These are phyloP conservation scores for Plantago ovata DNA, from an alignment of 257 asterid genomes.

Conservation along the genomic window DNA sequence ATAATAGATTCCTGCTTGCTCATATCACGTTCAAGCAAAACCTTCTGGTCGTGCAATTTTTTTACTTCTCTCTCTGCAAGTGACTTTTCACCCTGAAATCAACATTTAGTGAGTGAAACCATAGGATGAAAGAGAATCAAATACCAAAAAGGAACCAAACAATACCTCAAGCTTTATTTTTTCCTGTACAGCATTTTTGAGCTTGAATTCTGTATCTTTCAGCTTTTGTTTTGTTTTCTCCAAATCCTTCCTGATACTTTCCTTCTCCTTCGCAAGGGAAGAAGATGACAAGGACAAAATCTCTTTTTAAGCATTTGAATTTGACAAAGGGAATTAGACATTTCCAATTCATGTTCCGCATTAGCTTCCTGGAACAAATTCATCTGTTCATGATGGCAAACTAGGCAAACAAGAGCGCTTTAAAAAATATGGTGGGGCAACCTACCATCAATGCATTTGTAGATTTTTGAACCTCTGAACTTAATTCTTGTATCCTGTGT, in stretches of 20 bases:
- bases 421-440: slow-evolving; percentile 21
- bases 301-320: slow-evolving; percentile 65
- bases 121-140: slow-evolving; percentile 18
- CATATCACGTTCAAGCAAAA: slow-evolving; percentile 82
- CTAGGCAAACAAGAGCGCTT: slow-evolving; percentile 15
- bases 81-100: slow-evolving; percentile 81
- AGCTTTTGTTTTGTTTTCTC: slow-evolving; percentile 81
- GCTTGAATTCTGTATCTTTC: slow-evolving; percentile 83
- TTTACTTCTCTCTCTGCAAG: slow-evolving; percentile 78
- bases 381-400: slow-evolving; percentile 25
- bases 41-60: slow-evolving; percentile 65
- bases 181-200: slow-evolving; percentile 80
- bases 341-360: slow-evolving; percentile 53
- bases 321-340: slow-evolving; percentile 42
- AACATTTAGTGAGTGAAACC: slow-evolving; percentile 10
- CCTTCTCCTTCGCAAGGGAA: slow-evolving; percentile 86
- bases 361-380: slow-evolving; percentile 49
- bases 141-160: slow-evolving; percentile 17
- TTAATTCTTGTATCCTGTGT: slow-evolving; percentile 51
- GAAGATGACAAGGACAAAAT: slow-evolving; percentile 54
- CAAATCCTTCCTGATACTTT: slow-evolving; percentile 74
- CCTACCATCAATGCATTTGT: slow-evolving; percentile 42
- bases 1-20: slow-evolving; percentile 61
- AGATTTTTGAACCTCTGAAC: slow-evolving; percentile 44
- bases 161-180: slow-evolving; percentile 94